Conservation (phyloP, 2,329 filamentous ascomycete species). For the Fusarium tupiense region DNA sequence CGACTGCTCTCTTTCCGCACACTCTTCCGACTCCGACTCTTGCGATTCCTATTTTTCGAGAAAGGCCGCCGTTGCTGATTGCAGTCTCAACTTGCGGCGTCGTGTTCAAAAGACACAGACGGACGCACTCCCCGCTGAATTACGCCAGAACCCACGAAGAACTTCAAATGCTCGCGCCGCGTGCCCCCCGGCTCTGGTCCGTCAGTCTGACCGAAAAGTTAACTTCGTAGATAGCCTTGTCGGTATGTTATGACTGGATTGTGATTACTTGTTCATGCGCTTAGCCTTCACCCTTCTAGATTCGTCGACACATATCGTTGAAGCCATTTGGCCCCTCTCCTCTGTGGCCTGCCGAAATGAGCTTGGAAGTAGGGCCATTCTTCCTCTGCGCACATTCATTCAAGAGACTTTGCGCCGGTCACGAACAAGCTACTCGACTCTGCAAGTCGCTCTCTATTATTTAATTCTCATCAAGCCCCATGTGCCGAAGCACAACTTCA, state of each 20-base stretch:
- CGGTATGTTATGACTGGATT: slow-evolving; percentile 74
- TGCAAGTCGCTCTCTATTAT: slow-evolving; percentile 97
- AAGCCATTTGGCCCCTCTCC: slow-evolving; percentile 95
- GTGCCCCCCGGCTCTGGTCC: slow-evolving; percentile 78
- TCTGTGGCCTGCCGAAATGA: slow-evolving; percentile 81
- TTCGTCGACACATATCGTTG: slow-evolving; percentile 96
- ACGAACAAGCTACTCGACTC: slow-evolving; percentile 94
- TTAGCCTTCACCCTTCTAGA: slow-evolving; percentile 66
- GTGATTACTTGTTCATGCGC: slow-evolving; percentile 34
- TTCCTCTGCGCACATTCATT: slow-evolving; percentile 94
- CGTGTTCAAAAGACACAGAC: slow-evolving; percentile 44
- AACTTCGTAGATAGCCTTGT: slow-evolving; percentile 97
- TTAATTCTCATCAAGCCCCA: slow-evolving; percentile 92
- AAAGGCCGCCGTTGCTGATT: slow-evolving; percentile 36
- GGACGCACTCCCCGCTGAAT: slow-evolving; percentile 65
- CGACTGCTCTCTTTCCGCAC: slow-evolving; percentile 71
- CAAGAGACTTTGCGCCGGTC: slow-evolving; percentile 96
- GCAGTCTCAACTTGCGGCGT: slow-evolving; percentile 37
- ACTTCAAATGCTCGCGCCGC: slow-evolving; percentile 65
- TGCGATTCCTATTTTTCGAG: slow-evolving; percentile 55
- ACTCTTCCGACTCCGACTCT: slow-evolving; percentile 65
- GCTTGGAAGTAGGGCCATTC: slow-evolving; percentile 76
- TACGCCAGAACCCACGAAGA: slow-evolving; percentile 72
- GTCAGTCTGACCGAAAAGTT: slow-evolving; percentile 91
- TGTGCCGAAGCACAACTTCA: slow-evolving; percentile 85